phyloP scores from a whole-genome alignment of 108 stramenopile genomes.

The Mayamaea pseudoterrestris region DNA sequence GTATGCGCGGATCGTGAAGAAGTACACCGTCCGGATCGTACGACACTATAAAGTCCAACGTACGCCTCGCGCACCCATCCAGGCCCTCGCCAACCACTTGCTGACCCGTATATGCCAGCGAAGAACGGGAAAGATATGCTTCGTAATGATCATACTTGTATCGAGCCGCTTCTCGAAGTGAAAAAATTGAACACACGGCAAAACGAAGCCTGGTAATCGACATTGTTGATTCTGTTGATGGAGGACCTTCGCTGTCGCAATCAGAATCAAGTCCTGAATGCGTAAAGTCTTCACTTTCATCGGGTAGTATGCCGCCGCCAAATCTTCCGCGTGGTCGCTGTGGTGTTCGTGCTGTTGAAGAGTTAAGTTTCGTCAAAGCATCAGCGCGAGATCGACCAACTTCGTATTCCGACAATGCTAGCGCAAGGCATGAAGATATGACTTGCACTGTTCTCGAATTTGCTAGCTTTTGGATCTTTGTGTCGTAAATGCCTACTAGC shows the following conservation, averaged over 20 bases:
- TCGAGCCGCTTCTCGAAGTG: constrained; percentile 62
- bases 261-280: too few relatives aligned
- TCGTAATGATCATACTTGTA: constrained; percentile 30
- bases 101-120: constrained; percentile 44
- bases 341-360: background rate
- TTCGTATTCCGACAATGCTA: constrained; percentile 70
- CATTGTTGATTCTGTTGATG: constrained; percentile 47
- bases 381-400: constrained; percentile 51
- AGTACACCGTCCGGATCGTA: constrained; percentile 57
- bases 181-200: constrained; percentile 59
- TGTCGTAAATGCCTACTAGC: constrained; percentile 38
- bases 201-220: constrained; percentile 57
- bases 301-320: constrained; percentile 2
- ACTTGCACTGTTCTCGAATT: constrained; percentile 65
- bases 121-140: constrained; percentile 41
- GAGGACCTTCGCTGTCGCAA: constrained; percentile 24
- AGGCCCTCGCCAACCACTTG: constrained; percentile 60
- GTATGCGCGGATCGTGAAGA: constrained; percentile 31
- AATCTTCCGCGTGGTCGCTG: background rate
- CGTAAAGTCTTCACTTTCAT: constrained; percentile 3
- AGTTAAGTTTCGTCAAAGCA: constrained; percentile 33
- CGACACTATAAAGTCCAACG: constrained; percentile 54
- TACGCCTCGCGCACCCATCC: constrained; percentile 58
- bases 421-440: constrained; percentile 58
- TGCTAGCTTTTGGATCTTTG: constrained; percentile 60